Base-by-base conservation (phyloP, 2,329 filamentous ascomycete genomes). In the Drechslerella stenobrocha region DNA sequence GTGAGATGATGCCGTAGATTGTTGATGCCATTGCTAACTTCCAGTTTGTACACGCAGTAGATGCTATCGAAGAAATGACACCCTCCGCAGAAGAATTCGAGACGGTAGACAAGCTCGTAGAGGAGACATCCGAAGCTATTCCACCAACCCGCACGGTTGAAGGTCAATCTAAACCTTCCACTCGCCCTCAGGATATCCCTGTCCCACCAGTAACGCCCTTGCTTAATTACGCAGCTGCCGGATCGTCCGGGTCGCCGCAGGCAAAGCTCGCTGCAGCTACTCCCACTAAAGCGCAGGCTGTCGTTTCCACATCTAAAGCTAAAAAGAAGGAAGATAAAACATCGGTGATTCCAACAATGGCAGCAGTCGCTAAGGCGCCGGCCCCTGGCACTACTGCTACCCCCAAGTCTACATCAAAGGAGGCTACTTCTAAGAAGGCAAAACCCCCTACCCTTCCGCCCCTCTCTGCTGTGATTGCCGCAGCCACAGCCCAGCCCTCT, bases 261-360 rank as follows among this genome's bases (percentile, higher is more conserved):
- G 20, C 50, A 15, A 67, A 60, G 45, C 26, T 23, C 11, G 35
- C 46, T 32, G 51, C 63, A 13, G 55, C 63, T 22, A 35, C 56
- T n/a, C 53, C 48, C 8, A 35, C 48, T 8, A 67, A 67, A 20
- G 44, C 40, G 15, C 55, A 55, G 37, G 55, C 55, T 45, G 55
- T 23, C 5, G 47, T 51, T 35, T 40, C 55, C 11, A 48, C 60
- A 42, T 23, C 55, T 20, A 67, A 67, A 15, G 34, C 48, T 22
- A 67, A 67, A 50, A 60, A 67, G 34, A 60, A 60, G 22, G 50
- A 60, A 35, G 63, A 60, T 4, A 69, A 69, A 26, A 23, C 57
- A 24, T 47, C 52, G n/a, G 23, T 58, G 11, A 13, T 34, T 22
- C 63, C 50, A 4, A 59, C 65, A 7, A 58, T 64, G 57, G 57